A percentile compares a stretch with the other conserved stretches of the same genome.
These are phyloP conservation scores for Phytopythium helicoides DNA, from an alignment of 352 stramenopile genomes.

Conservation along the genomic window DNA sequence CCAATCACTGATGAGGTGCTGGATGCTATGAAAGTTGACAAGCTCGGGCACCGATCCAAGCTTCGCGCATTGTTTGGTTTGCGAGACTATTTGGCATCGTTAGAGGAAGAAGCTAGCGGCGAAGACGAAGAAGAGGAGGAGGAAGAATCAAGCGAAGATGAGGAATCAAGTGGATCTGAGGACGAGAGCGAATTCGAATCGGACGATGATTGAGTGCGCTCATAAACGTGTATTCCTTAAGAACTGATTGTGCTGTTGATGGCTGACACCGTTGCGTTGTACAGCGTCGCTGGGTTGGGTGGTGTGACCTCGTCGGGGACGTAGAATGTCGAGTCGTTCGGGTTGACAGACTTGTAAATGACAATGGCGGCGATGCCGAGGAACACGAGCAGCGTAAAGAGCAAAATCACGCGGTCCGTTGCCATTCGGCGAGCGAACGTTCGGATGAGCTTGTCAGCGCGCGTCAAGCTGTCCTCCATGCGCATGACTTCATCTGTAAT, in stretches of 20 bases:
- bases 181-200: constrained; percentile 10
- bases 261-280: constrained; percentile 72
- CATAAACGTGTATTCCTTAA: constrained; percentile 16
- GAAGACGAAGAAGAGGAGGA: constrained; percentile 19
- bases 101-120: constrained; percentile 23
- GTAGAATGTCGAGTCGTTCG: constrained; percentile 77
- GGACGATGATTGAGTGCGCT: constrained; percentile 16
- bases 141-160: constrained; percentile 10
- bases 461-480: constrained; percentile 75
- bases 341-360: constrained; percentile 80
- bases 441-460: constrained; percentile 80
- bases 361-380: constrained; percentile 78
- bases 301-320: constrained; percentile 83
- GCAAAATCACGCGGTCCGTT: constrained; percentile 77
- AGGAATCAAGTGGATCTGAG: constrained; percentile 16
- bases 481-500: constrained; percentile 88
- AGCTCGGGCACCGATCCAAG: constrained; percentile 70
- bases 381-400: constrained; percentile 81
- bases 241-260: constrained; percentile 56
- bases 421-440: constrained; percentile 81
- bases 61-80: constrained; percentile 62
- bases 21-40: constrained; percentile 61
- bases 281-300: constrained; percentile 64
- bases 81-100: constrained; percentile 43
- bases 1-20: constrained; percentile 50